These are phyloP conservation scores for Nidularia sp. DNA, from an alignment of 768 basidiomycete genomes.

Conservation along the genomic window DNA sequence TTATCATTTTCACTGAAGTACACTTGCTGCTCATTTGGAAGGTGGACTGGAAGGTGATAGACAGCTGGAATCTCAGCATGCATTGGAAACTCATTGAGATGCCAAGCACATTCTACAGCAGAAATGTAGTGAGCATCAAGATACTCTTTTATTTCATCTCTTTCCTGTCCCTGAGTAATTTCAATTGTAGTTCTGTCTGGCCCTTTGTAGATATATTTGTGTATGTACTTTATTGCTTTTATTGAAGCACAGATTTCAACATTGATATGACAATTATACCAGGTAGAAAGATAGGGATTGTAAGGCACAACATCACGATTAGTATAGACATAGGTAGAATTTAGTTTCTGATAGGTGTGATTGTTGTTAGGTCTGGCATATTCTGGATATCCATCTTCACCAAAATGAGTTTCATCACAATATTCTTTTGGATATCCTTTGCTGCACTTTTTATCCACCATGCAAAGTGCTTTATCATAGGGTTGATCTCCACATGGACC, in stretches of 20 bases:
- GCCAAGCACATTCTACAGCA: conserved; percentile 26
- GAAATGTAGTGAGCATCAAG: conserved; percentile 18
- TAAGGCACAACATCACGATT: conserved; percentile 40
- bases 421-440: conserved; percentile 43
- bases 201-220: conserved; percentile 43
- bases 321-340: conserved; percentile 8
- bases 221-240: conserved; percentile 34
- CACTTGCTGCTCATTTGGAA: conserved; percentile 24
- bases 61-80: conserved; percentile 28
- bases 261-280: conserved; percentile 43
- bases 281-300: conserved; percentile 21
- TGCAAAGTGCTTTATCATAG: conserved; percentile 25
- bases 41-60: conserved; percentile 28
- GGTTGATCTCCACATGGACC: conserved; percentile 37
- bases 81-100: conserved; percentile 23
- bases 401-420: conserved; percentile 23
- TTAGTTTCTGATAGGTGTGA: conserved; percentile 7
- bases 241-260: conserved; percentile 33
- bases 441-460: conserved; percentile 34
- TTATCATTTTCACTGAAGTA: conserved; percentile 15
- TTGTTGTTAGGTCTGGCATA: conserved; percentile 32
- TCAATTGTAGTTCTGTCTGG: conserved; percentile 9
- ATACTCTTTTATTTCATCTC: conserved; percentile 22
- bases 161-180: conserved; percentile 3
- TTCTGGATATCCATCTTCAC: conserved; percentile 34